Base-by-base conservation (phyloP, 208 protist genomes). In the Crithidia bombi region DNA sequence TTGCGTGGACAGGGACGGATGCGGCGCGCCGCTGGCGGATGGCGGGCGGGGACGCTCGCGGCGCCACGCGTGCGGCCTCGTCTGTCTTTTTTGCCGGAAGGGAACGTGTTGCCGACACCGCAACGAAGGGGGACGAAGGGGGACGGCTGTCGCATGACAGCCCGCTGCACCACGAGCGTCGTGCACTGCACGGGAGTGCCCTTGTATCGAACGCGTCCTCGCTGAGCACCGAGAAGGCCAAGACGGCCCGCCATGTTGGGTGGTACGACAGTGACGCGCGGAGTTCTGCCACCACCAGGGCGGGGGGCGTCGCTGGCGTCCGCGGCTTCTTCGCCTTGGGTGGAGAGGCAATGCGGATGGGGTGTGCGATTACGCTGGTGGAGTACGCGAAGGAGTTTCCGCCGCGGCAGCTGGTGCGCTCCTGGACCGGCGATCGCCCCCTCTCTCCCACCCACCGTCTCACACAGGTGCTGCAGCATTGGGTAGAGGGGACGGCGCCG, bases 391-490 rank as follows among this genome's bases (percentile, higher is more conserved):
- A 66, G 21, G 64, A 70, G 15, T 38, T 46, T 5, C 56, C 71
- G 33, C 71, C 65, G 33, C 71, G 41, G 64, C 56, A 46, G 64
- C 49, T 65, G 71, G 58, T 57, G 46, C 55, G 71, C 2, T 15
- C 71, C n/a, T 66, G 65, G 71, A 30, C 57, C n/a, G 63, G 64
- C 41, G 49, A 67, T 9, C 26, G 46, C 36, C 43, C 71, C 12
- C 65, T 67, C 10, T 2, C 63, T 5, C 55, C 57, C 12, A 61
- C 71, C 12, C 71, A 77, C 49, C 67, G 64, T 19, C 69, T 77
- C 44, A 68, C 57, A 38, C 75, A 65, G 43, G 80, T 78, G 50
- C 74, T 75, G 23, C 56, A 81, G 21, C 66, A 79, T 54, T 55
- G 58, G 67, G 54, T 79, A 39, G 57, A 71, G 7, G 65, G 58